Evolutionary conservation across 441 rosid species (phyloP).

Genomic region (Jatropha multifida): DNA sequence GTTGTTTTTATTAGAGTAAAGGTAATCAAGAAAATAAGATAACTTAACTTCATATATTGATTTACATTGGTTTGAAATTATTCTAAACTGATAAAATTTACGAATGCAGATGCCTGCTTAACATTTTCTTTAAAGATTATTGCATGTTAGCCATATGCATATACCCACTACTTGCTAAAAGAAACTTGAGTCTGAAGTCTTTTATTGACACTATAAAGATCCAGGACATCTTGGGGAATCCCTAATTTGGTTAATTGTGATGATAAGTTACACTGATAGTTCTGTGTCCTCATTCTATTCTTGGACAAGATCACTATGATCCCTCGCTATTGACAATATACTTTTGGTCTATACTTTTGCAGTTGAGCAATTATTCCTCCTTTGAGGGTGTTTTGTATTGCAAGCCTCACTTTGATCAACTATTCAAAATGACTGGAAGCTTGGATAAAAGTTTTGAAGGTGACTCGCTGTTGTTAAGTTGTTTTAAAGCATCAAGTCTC

Average conservation of each 20-base stretch:
- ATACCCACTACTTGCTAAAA: neutral
- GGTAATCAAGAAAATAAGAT: too few species aligned
- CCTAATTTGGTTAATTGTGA: neutral
- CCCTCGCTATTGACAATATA: neutral
- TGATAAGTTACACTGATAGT: neutral
- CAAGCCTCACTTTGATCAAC: constrained; percentile 81
- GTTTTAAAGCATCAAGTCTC: neutral
- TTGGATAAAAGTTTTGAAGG: constrained; percentile 76
- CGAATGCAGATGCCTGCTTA: neutral
- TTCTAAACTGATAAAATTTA: neutral
- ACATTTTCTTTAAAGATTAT: neutral
- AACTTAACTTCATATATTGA: too few species aligned
- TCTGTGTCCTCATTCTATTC: neutral
- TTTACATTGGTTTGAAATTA: too few species aligned
- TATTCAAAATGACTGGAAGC: constrained; percentile 77
- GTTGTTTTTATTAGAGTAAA: too few species aligned
- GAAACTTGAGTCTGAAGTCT: neutral
- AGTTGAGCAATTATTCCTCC: constrained; percentile 64
- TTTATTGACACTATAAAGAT: neutral
- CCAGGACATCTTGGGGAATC: neutral
- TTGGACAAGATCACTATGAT: neutral
- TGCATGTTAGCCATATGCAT: neutral
- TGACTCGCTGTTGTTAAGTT: constrained; percentile 14
- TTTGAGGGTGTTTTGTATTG: constrained; percentile 77
- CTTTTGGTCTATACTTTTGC: constrained; percentile 27